Percentiles rank a stretch among this genome's conserved stretches.
Evolutionary conservation across 805 yeast species (phyloP).

Genomic region (Metschnikowia hibisci): DNA sequence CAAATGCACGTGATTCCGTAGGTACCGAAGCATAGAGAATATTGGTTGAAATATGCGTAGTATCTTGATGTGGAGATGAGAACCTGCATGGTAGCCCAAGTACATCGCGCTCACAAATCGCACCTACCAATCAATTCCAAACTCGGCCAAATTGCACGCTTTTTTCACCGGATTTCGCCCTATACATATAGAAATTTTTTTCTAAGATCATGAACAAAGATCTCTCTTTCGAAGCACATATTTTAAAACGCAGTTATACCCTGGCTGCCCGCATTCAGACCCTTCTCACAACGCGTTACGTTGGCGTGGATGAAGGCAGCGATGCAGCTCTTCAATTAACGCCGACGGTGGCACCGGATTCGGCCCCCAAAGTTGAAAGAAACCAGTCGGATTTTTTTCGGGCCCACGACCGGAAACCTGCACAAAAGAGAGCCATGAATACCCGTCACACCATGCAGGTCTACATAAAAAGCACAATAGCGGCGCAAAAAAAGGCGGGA

Average conservation of each 20-base stretch:
- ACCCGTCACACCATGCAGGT: constrained; percentile 41
- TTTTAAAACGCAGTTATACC: constrained; percentile 43
- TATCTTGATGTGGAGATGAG: too few relatives aligned
- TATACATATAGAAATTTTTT: too few relatives aligned
- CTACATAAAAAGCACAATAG: constrained; percentile 36
- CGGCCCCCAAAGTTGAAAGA: constrained; percentile 15
- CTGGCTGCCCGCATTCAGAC: constrained; percentile 35
- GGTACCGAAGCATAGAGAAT: neutral
- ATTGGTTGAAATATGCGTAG: too few relatives aligned
- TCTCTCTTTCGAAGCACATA: constrained; percentile 43
- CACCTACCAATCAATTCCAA: too few relatives aligned
- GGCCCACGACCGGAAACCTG: constrained; percentile 10
- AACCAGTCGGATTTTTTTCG: constrained; percentile 4
- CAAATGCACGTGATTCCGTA: neutral
- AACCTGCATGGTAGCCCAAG: too few relatives aligned
- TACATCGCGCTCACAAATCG: too few relatives aligned
- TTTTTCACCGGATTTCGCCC: too few relatives aligned
- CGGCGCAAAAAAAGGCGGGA: constrained; percentile 37
- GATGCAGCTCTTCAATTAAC: constrained; percentile 39
- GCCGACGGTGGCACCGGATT: constrained; percentile 16
- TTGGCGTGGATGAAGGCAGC: constrained; percentile 31
- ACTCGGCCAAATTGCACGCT: too few relatives aligned
- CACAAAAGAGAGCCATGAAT: constrained; percentile 19
- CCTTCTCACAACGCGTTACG: constrained; percentile 44
- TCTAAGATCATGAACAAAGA: constrained; percentile 37